Conservation (phyloP, 2,329 filamentous ascomycete genomes). For the Fusarium pseudoanthophilum region DNA sequence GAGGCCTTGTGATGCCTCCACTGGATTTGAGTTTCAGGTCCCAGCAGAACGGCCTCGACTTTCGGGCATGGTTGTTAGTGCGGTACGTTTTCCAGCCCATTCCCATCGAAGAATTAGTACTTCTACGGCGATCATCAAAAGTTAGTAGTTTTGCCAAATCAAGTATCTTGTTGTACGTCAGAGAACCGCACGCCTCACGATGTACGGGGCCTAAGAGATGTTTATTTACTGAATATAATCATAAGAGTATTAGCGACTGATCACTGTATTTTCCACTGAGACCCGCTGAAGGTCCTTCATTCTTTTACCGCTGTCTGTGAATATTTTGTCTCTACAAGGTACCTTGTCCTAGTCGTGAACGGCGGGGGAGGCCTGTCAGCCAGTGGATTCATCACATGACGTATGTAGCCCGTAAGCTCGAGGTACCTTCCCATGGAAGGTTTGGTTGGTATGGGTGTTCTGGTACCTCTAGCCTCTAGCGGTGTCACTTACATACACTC, state of each 20-base stretch:
- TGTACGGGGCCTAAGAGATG: neutral
- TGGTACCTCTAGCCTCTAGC: conserved; percentile 21
- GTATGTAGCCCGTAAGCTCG: conserved; percentile 23
- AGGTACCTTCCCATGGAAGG: neutral
- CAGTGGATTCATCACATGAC: conserved; percentile 43
- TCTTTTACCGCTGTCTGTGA: neutral
- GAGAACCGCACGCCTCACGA: neutral
- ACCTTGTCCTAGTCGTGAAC: neutral
- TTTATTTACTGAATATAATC: neutral
- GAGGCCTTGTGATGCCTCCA: conserved; percentile 18
- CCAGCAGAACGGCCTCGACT: neutral
- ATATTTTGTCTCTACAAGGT: neutral
- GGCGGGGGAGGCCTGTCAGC: conserved; percentile 24
- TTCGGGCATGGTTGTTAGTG: neutral
- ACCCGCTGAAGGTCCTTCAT: conserved; percentile 12
- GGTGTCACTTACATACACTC: conserved; percentile 40
- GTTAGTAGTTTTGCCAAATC: neutral
- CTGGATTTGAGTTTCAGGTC: conserved; percentile 8
- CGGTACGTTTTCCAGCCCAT: neutral
- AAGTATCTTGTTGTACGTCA: neutral
- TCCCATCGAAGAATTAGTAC: neutral
- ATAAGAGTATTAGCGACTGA: neutral
- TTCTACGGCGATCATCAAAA: neutral
- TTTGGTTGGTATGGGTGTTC: neutral
- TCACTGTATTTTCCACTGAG: neutral